These are phyloP conservation scores for Coniochaeta sp. DNA, from an alignment of 2,329 filamentous ascomycete genomes.

Conservation along the genomic window DNA sequence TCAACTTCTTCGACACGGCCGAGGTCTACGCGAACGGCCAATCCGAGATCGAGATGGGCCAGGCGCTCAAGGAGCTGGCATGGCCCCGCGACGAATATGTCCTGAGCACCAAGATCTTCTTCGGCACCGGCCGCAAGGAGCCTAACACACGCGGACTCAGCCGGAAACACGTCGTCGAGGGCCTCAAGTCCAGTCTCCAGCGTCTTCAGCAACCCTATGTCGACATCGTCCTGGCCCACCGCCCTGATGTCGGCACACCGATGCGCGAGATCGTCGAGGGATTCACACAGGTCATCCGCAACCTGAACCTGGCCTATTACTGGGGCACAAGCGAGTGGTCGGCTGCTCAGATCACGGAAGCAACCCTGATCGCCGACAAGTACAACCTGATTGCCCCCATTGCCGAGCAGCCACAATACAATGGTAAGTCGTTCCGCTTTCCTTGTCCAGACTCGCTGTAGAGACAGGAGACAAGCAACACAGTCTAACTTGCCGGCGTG, in stretches of 20 bases:
- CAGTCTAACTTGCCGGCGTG: background rate
- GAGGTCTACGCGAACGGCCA: conserved; percentile 41
- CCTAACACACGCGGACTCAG: conserved; percentile 44
- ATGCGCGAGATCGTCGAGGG: conserved; percentile 55
- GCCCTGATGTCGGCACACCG: conserved; percentile 47
- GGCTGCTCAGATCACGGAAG: conserved; percentile 51
- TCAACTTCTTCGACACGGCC: conserved; percentile 56
- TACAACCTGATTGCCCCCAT: conserved; percentile 50
- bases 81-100: conserved; percentile 48
- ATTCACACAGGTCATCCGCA: conserved; percentile 36
- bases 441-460: conserved; percentile 33
- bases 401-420: conserved; percentile 48
- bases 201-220: conserved; percentile 58
- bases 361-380: conserved; percentile 43
- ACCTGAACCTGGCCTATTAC: conserved; percentile 55
- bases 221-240: conserved; percentile 56
- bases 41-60: conserved; percentile 43
- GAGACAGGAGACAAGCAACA: background rate
- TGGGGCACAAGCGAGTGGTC: conserved; percentile 58
- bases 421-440: conserved; percentile 22
- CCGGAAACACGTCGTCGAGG: conserved; percentile 45
- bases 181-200: conserved; percentile 47
- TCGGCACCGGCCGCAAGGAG: conserved; percentile 49
- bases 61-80: conserved; percentile 41
- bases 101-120: conserved; percentile 41